phyloP scores from a whole-genome alignment of 2,329 filamentous ascomycete species.

The Akanthomyces muscarius region DNA sequence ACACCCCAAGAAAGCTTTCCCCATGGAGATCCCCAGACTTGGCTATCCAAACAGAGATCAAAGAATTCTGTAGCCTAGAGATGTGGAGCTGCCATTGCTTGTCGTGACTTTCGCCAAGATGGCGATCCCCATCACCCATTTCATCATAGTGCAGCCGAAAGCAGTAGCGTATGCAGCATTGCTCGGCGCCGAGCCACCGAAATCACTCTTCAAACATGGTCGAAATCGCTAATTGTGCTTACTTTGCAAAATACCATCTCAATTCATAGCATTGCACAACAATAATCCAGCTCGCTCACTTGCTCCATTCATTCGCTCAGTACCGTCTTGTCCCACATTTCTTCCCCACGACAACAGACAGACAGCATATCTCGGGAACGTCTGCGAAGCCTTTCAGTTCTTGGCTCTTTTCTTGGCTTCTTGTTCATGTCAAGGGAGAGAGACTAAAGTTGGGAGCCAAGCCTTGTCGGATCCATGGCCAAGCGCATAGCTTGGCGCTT shows the following conservation, averaged over 20 bases:
- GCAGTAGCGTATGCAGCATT: neutral
- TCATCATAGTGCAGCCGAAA: neutral
- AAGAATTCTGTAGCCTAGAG: slow-evolving; percentile 1
- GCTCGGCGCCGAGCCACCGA: too few species aligned
- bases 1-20: neutral
- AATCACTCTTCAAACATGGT: too few species aligned
- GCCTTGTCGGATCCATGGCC: slow-evolving; percentile 2
- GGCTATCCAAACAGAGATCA: neutral
- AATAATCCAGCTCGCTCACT: too few species aligned
- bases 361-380: too few species aligned
- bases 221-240: too few species aligned
- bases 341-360: too few species aligned
- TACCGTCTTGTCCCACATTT: too few species aligned
- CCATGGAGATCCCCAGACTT: neutral
- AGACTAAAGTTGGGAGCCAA: neutral
- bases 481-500: neutral
- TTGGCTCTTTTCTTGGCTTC: neutral
- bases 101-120: neutral
- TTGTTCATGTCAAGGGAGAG: neutral
- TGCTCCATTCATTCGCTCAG: too few species aligned
- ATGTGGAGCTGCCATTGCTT: neutral
- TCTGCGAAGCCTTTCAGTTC: neutral
- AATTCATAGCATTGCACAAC: too few species aligned
- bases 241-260: too few species aligned
- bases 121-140: neutral